A percentile compares a stretch with the other conserved stretches of the same genome.
These are phyloP conservation scores for Aurantiochytrium sp. DNA, from an alignment of 108 stramenopile species.

Conservation along the genomic window DNA sequence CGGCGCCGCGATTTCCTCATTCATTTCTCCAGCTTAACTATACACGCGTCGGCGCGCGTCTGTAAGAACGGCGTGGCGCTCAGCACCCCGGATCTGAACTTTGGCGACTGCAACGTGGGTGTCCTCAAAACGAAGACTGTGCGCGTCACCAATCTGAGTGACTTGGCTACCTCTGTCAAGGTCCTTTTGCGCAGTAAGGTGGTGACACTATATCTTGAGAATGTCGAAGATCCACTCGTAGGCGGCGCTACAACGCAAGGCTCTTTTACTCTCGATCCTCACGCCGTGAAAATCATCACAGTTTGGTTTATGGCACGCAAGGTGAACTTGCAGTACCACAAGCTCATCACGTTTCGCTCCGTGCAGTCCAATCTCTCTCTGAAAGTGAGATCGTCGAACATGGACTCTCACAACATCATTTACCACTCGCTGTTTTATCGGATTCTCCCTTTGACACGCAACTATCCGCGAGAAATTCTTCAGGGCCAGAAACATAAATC, in stretches of 20 bases:
- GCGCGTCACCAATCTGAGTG: background rate
- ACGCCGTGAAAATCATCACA: background rate
- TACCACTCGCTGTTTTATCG: background rate
- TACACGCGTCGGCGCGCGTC: background rate
- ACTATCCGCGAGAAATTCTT: background rate
- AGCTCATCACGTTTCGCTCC: background rate
- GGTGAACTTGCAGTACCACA: background rate
- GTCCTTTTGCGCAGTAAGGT: background rate
- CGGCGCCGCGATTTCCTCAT: constrained; percentile 12
- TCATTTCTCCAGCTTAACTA: background rate
- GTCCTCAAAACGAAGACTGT: background rate
- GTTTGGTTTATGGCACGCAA: background rate
- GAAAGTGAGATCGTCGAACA: background rate
- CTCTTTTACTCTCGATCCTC: background rate
- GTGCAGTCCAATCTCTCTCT: background rate
- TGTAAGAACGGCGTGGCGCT: background rate
- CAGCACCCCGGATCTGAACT: background rate
- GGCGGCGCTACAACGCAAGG: background rate
- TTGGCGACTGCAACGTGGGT: background rate
- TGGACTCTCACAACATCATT: constrained; percentile 17
- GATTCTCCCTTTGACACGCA: background rate
- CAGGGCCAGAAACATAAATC: background rate
- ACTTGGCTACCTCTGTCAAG: background rate
- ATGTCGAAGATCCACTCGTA: background rate
- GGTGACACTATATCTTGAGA: background rate